These are phyloP conservation scores for Ustilago curta DNA, from an alignment of 1,284 basidiomycete genomes.

Conservation along the genomic window DNA sequence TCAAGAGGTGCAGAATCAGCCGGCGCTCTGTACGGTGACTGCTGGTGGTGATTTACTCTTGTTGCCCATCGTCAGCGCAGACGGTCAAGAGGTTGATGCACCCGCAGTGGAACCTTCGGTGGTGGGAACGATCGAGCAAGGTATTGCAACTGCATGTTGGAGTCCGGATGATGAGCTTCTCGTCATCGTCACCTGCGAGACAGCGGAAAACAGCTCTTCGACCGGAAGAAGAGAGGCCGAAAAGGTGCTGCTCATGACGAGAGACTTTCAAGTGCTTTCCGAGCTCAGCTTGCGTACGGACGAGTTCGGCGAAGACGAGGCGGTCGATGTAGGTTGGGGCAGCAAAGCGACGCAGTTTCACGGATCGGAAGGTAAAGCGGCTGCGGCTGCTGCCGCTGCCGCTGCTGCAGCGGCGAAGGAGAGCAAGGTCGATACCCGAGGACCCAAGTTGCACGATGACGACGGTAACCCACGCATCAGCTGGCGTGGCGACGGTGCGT, in stretches of 20 bases:
- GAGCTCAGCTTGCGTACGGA: constrained; percentile 79
- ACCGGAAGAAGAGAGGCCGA: constrained; percentile 65
- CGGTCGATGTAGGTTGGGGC: constrained; percentile 97
- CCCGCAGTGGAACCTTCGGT: constrained; percentile 46
- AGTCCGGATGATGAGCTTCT: constrained; percentile 89
- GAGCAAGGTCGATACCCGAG: constrained; percentile 49
- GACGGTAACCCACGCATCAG: constrained; percentile 80
- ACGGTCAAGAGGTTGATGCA: constrained; percentile 16
- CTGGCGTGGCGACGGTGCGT: constrained; percentile 92
- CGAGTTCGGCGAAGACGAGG: constrained; percentile 89
- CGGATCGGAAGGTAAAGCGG: constrained; percentile 90
- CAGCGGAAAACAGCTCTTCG: constrained; percentile 25
- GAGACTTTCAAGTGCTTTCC: constrained; percentile 86
- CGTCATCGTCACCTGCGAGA: constrained; percentile 72
- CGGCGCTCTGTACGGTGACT: constrained; percentile 60
- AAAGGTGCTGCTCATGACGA: constrained; percentile 88
- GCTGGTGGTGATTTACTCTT: constrained; percentile 65
- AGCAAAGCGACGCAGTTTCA: constrained; percentile 97
- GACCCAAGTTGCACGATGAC: constrained; percentile 75
- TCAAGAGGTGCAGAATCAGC: constrained; percentile 40
- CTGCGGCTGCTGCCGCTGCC: constrained; percentile 75
- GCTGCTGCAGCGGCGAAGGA: constrained; percentile 70
- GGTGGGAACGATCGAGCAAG: constrained; percentile 83
- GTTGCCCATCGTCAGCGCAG: constrained; percentile 26
- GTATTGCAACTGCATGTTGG: constrained; percentile 86